Conservation (phyloP, 2,329 filamentous ascomycete species). For the Ceratocystis albifundus region DNA sequence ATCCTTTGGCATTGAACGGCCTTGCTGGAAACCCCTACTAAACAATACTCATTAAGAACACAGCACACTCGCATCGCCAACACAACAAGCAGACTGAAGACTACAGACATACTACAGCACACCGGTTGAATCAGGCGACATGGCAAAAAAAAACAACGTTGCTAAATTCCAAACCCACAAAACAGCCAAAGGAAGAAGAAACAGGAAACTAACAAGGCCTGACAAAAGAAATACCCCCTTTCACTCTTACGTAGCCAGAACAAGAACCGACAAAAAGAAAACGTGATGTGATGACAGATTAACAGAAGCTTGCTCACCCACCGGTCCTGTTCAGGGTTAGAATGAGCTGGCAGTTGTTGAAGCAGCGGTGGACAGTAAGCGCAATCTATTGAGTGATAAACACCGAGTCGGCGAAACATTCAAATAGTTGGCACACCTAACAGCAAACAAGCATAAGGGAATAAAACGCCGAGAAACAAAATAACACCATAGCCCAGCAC, state of each 20-base stretch:
- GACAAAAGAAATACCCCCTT: background rate
- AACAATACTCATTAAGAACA: background rate
- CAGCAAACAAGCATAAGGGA: background rate
- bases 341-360: too few relatives aligned
- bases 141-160: constrained; percentile 11
- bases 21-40: background rate
- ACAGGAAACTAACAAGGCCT: background rate
- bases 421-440: background rate
- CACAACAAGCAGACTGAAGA: background rate
- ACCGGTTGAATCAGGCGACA: background rate
- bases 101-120: background rate
- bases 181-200: background rate
- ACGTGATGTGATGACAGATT: background rate
- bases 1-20: too few relatives aligned
- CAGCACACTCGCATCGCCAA: background rate
- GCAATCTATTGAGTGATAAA: background rate
- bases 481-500: background rate
- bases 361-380: too few relatives aligned
- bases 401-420: background rate
- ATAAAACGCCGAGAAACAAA: constrained; percentile 1
- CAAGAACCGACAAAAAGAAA: background rate
- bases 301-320: background rate
- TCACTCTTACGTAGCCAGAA: background rate
- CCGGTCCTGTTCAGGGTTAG: background rate
- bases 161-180: constrained; percentile 17